Percentiles rank a stretch among this genome's conserved stretches.
phyloP scores from a whole-genome alignment of 106 monocot species.

The Vanilla planifolia region DNA sequence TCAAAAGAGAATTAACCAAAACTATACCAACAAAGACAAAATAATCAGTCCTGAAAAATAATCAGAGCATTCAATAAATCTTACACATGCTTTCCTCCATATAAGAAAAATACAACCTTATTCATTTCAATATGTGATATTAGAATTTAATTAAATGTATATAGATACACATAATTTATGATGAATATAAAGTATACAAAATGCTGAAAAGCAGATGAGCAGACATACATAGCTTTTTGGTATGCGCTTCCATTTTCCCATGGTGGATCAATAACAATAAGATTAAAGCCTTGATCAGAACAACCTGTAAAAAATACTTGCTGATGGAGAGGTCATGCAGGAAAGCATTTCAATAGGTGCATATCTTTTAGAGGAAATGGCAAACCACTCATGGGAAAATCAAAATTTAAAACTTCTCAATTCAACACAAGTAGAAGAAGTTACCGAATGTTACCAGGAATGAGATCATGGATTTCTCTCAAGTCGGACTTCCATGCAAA shows the following conservation, averaged over 20 bases:
- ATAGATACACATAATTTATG: no score
- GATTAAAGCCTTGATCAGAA: slow-evolving; percentile 67
- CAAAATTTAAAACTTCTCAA: background rate
- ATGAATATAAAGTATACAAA: background rate
- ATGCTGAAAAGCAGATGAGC: background rate
- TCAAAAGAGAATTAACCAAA: no score
- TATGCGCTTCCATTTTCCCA: slow-evolving; percentile 97
- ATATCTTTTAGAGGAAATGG: background rate
- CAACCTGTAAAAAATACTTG: slow-evolving; percentile 33
- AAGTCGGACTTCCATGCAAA: slow-evolving; percentile 73
- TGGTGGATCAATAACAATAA: slow-evolving; percentile 95
- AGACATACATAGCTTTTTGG: slow-evolving; percentile 64
- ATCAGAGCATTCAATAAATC: no score
- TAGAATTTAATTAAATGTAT: no score
- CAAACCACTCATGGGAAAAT: background rate
- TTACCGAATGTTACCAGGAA: slow-evolving; percentile 61
- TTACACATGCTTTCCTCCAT: no score
- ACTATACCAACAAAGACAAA: no score
- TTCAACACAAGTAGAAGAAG: background rate
- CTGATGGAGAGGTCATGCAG: background rate
- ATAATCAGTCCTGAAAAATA: no score
- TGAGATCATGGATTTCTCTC: slow-evolving; percentile 60
- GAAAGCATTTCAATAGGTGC: background rate
- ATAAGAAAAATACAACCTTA: no score
- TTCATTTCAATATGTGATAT: no score